These are phyloP conservation scores for Globisporangium recalcitrans DNA, from an alignment of 352 stramenopile genomes.

Conservation along the genomic window DNA sequence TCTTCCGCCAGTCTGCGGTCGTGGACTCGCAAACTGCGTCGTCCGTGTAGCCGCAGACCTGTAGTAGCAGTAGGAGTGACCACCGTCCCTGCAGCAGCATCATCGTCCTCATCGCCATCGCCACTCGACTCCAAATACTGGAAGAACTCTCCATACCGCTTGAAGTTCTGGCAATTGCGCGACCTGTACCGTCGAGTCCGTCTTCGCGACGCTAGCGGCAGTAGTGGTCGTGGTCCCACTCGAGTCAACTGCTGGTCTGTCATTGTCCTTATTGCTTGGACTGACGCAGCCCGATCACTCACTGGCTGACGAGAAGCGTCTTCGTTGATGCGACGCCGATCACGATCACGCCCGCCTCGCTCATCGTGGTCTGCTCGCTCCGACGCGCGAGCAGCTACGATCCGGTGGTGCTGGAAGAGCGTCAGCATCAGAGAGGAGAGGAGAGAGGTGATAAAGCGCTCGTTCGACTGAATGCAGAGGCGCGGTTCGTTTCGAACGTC, in stretches of 20 bases:
- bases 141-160: conserved; percentile 9
- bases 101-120: background rate
- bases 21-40: background rate
- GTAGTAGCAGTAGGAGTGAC: background rate
- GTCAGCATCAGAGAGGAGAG: background rate
- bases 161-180: conserved; percentile 24
- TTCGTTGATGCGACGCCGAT: conserved; percentile 4
- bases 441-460: background rate
- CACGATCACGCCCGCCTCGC: background rate
- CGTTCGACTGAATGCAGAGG: background rate
- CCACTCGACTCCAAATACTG: background rate
- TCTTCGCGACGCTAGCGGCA: background rate
- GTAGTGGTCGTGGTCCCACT: too few relatives aligned
- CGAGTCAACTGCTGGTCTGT: background rate
- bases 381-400: background rate
- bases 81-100: background rate
- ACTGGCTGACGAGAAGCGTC: background rate
- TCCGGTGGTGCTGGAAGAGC: conserved; percentile 9
- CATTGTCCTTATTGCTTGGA: background rate
- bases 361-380: background rate
- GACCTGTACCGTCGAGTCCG: conserved; percentile 19
- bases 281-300: background rate
- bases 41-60: background rate
- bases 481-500: too few relatives aligned
- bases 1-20: conserved; percentile 14